Base-by-base conservation (phyloP, 495 filamentous ascomycete species). In the Neurospora sp. region DNA sequence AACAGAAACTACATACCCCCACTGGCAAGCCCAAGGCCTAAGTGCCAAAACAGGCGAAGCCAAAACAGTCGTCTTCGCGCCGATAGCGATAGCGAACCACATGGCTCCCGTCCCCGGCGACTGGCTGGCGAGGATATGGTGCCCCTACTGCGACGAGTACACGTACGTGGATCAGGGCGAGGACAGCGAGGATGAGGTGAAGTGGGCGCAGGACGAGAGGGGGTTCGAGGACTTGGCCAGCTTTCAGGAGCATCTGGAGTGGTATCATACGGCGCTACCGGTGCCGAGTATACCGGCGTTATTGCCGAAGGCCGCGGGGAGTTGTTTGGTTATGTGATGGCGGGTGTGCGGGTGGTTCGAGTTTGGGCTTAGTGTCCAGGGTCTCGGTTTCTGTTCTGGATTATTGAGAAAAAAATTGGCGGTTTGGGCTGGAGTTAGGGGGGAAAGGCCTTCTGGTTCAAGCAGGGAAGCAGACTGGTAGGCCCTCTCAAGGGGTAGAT, bases 61-160 rank as follows among this genome's bases (percentile, higher is more conserved):
- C 8, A 86, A 86, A 76, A 80, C 78, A 22, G 71, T 86, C 40
- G 80, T 86, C 7, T 86, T 85, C 71, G 80, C 85, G 68, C 83
- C 85, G 35, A 75, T 85, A 38, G 84, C 84, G 22, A 83, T 86
- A 16, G 84, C 84, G 18, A 86, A 85, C 77, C 85, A 86, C 77
- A 72, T 84, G 27, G 76, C 82, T 18, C 85, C 85, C 0, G 77
- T 78, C 9, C 65, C 71, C 37, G 82, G 81, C 44, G 82, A 82
- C 31, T 86, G 82, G 80, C 80, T 77, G 72, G 81, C 83, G 27
- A 76, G 79, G 31, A 73, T 86, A 47, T 68, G 82, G 44, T 86
- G 85, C 53, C 83, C 85, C 40, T 83, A 80, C 69, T 86, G 85
- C 75, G 85, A 85, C 69, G 83, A 86, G 70, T 82, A 81, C 70